Conservation (phyloP, 2,329 filamentous ascomycete genomes). For the Cytospora leucostoma region DNA sequence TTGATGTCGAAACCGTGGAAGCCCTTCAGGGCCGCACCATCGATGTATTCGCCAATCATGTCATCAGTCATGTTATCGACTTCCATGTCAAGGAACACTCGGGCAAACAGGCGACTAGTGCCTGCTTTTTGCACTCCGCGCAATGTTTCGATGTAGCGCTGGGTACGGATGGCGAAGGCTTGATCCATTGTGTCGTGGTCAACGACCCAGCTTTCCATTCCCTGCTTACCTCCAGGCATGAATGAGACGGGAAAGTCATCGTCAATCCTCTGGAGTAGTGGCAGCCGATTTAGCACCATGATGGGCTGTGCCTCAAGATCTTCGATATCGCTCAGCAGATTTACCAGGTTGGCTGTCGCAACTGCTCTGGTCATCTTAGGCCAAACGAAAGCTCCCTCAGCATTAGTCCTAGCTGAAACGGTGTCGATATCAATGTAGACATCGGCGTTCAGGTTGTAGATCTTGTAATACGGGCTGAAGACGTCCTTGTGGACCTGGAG, state of each 20-base stretch:
- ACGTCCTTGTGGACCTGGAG: constrained; percentile 19
- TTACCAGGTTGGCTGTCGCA: constrained; percentile 39
- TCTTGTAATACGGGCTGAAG: constrained; percentile 16
- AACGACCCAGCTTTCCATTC: constrained; percentile 25
- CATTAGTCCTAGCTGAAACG: constrained; percentile 17
- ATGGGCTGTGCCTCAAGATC: constrained; percentile 28
- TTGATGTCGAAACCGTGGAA: constrained; percentile 29
- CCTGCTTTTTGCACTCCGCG: constrained; percentile 19
- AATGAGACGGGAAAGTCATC: constrained; percentile 18
- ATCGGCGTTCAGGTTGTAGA: constrained; percentile 15
- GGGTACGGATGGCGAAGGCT: constrained; percentile 42
- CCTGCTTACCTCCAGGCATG: constrained; percentile 16
- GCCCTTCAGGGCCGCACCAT: constrained; percentile 27
- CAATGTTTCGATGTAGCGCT: constrained; percentile 36
- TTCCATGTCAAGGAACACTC: constrained; percentile 33
- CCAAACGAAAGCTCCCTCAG: constrained; percentile 11
- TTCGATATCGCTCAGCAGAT: constrained; percentile 35
- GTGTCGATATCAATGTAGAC: constrained; percentile 21
- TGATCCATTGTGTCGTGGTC: constrained; percentile 29
- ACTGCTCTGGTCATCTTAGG: constrained; percentile 21
- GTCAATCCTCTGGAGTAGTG: constrained; percentile 35
- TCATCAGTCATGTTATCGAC: constrained; percentile 21
- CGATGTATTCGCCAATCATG: constrained; percentile 19
- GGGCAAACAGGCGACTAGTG: constrained; percentile 32
- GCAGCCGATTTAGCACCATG: constrained; percentile 29